phyloP scores from a whole-genome alignment of 1,284 basidiomycete genomes.

The Neonothopanus nambi region DNA sequence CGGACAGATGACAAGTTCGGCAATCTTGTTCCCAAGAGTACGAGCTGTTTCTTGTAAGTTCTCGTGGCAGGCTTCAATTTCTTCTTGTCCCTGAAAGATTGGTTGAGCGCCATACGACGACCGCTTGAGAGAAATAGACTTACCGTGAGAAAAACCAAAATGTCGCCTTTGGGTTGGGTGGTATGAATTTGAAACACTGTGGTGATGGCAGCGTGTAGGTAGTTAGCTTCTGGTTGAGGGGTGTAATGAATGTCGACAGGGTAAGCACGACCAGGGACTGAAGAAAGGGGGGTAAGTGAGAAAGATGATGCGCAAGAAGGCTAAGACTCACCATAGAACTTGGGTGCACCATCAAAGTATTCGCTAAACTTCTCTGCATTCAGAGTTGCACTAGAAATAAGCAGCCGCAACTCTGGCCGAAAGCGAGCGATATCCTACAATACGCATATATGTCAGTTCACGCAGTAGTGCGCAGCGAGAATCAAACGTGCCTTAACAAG shows the following conservation, averaged over 20 bases:
- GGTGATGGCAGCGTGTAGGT: slow-evolving; percentile 97
- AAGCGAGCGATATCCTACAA: slow-evolving; percentile 93
- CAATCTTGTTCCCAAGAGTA: slow-evolving; percentile 93
- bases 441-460: not conserved
- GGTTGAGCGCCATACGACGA: not conserved
- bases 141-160: slow-evolving; percentile 95
- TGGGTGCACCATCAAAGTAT: slow-evolving; percentile 93
- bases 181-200: slow-evolving; percentile 99
- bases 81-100: slow-evolving; percentile 84
- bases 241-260: slow-evolving; percentile 99
- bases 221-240: slow-evolving; percentile 96
- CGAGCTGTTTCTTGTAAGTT: slow-evolving; percentile 94
- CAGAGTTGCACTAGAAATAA: slow-evolving; percentile 97
- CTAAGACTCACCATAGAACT: slow-evolving; percentile 76
- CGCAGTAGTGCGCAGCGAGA: slow-evolving; percentile 16
- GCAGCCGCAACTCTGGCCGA: slow-evolving; percentile 85
- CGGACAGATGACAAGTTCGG: slow-evolving; percentile 93
- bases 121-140: slow-evolving; percentile 28
- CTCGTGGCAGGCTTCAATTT: slow-evolving; percentile 97
- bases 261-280: slow-evolving; percentile 95
- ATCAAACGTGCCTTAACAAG: slow-evolving; percentile 83
- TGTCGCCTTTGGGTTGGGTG: slow-evolving; percentile 97
- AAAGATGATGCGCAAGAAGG: slow-evolving; percentile 1
- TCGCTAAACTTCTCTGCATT: slow-evolving; percentile 96
- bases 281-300: slow-evolving; percentile 1